These are phyloP conservation scores for Ceriops decandra DNA, from an alignment of 345 rosid genomes.

Conservation along the genomic window DNA sequence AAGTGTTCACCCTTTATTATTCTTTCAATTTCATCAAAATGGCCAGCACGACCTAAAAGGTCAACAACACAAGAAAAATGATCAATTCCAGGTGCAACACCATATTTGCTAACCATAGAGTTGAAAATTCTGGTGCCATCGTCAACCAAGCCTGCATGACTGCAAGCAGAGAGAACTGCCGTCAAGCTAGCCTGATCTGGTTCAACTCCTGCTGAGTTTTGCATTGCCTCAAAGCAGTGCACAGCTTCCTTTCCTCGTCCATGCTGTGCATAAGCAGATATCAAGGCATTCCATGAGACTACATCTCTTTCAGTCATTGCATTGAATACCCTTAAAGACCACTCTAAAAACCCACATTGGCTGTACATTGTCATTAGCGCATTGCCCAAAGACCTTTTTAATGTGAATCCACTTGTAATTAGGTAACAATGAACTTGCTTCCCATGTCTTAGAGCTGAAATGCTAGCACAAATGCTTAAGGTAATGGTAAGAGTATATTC, in stretches of 20 bases:
- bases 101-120: slow-evolving; percentile 43
- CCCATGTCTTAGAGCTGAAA: slow-evolving; percentile 48
- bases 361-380: slow-evolving; percentile 59
- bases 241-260: slow-evolving; percentile 66
- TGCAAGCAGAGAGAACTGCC: slow-evolving; percentile 67
- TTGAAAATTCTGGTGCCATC: slow-evolving; percentile 52
- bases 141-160: slow-evolving; percentile 62
- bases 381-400: slow-evolving; percentile 52
- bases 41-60: slow-evolving; percentile 73
- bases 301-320: slow-evolving; percentile 46
- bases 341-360: slow-evolving; percentile 55
- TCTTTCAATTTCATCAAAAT: slow-evolving; percentile 60
- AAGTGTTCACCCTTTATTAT: slow-evolving; percentile 32
- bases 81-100: slow-evolving; percentile 45
- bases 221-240: slow-evolving; percentile 43
- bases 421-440: slow-evolving; percentile 54
- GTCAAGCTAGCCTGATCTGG: slow-evolving; percentile 66
- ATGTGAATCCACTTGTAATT: slow-evolving; percentile 33
- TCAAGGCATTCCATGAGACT: slow-evolving; percentile 68
- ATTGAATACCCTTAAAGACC: slow-evolving; percentile 48
- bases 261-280: slow-evolving; percentile 67
- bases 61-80: slow-evolving; percentile 71
- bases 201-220: slow-evolving; percentile 25
- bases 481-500: slow-evolving; percentile 49
- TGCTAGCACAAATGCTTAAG: slow-evolving; percentile 48